A percentile compares a stretch with the other conserved stretches of the same genome.
Conservation (phyloP, 106 monocot genomes). For the Vanilla planifolia region DNA sequence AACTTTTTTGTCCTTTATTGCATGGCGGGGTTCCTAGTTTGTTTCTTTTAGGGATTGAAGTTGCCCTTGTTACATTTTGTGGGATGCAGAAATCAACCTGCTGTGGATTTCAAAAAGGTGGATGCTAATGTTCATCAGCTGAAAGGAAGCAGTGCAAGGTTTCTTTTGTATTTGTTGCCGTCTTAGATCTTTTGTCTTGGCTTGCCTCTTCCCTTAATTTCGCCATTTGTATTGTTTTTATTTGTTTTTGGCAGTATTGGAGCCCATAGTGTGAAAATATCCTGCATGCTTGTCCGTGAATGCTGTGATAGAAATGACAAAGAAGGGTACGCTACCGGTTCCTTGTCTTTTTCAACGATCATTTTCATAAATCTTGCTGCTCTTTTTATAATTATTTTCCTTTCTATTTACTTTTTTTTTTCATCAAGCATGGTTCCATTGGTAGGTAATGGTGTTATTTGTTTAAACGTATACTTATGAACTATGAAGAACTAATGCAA, state of each 20-base stretch:
- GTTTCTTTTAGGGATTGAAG: neutral
- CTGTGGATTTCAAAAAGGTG: conserved; percentile 41
- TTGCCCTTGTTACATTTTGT: neutral
- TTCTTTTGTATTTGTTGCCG: neutral
- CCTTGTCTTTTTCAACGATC: neutral
- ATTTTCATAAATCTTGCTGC: neutral
- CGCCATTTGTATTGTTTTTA: neutral
- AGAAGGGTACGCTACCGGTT: conserved; percentile 17
- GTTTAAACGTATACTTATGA: too few species aligned
- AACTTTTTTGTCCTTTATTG: neutral
- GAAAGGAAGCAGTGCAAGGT: conserved; percentile 80
- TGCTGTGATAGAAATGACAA: conserved; percentile 29
- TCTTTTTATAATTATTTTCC: neutral
- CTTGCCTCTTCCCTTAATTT: neutral
- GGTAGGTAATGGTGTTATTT: neutral
- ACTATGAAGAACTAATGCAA: too few species aligned
- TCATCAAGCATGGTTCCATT: neutral
- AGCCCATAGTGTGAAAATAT: conserved; percentile 26
- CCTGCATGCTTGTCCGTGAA: conserved; percentile 27
- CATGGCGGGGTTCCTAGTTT: neutral
- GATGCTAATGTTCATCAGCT: conserved; percentile 54
- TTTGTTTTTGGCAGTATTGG: conserved; percentile 28
- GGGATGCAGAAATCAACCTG: conserved; percentile 28
- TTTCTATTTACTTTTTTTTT: neutral
- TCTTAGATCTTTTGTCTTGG: neutral